Conservation (phyloP, 1,284 basidiomycete genomes). For the Volvariella surrecta region DNA sequence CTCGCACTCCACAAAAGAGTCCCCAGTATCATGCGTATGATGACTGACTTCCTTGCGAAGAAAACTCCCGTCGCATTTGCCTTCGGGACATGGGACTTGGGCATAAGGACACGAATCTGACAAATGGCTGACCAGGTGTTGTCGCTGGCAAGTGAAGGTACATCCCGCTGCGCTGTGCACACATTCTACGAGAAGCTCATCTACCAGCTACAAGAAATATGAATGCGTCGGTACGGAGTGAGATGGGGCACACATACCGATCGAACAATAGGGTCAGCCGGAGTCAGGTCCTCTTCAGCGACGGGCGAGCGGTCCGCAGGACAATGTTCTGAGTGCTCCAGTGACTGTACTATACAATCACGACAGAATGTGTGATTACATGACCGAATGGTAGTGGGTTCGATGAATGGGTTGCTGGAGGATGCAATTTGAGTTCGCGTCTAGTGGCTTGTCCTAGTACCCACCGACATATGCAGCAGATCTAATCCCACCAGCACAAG, state of each 20-base stretch:
- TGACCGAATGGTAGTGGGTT: slow-evolving; percentile 63
- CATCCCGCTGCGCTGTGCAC: slow-evolving; percentile 53
- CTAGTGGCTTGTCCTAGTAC: slow-evolving; percentile 12
- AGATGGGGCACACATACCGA: slow-evolving; percentile 42
- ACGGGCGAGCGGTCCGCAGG: slow-evolving; percentile 78
- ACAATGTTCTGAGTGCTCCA: slow-evolving; percentile 58
- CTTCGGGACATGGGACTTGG: slow-evolving; percentile 44
- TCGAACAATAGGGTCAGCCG: slow-evolving; percentile 63
- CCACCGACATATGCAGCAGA: slow-evolving; percentile 80
- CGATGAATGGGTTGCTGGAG: slow-evolving; percentile 63
- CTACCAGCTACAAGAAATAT: slow-evolving; percentile 55
- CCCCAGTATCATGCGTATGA: slow-evolving; percentile 24
- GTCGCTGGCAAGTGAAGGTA: slow-evolving; percentile 57
- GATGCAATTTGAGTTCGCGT: too few species aligned
- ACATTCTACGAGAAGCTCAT: slow-evolving; percentile 76
- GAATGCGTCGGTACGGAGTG: slow-evolving; percentile 4
- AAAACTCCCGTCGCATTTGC: slow-evolving; percentile 34
- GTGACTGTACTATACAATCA: slow-evolving; percentile 63
- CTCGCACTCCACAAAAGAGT: too few species aligned
- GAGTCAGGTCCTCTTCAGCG: slow-evolving; percentile 37
- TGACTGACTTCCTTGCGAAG: slow-evolving; percentile 32
- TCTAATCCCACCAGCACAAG: slow-evolving; percentile 27
- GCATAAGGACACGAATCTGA: slow-evolving; percentile 52
- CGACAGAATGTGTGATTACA: slow-evolving; percentile 82
- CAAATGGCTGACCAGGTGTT: slow-evolving; percentile 57